A percentile compares a stretch with the other conserved stretches of the same genome.
Conservation (phyloP, 345 rosid species). For the Laguncularia racemosa region DNA sequence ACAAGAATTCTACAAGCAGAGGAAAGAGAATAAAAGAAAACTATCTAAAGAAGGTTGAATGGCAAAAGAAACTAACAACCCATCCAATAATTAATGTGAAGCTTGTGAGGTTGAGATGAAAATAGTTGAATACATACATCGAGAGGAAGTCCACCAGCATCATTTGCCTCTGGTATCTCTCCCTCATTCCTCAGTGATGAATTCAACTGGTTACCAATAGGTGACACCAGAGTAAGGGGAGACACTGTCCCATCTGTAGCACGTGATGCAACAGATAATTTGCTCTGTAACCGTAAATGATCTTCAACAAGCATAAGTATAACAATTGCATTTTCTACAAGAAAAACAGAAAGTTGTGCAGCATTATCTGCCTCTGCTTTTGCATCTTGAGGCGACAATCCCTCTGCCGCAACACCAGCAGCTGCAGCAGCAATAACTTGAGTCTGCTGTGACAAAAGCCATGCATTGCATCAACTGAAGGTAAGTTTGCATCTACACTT, state of each 20-base stretch:
- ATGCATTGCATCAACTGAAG: not conserved
- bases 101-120: constrained; percentile 11
- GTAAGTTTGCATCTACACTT: not conserved
- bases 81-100: too few relatives aligned
- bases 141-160: constrained; percentile 66
- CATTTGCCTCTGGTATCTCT: constrained; percentile 52
- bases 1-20: not conserved
- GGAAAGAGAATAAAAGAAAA: too few relatives aligned
- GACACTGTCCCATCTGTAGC: constrained; percentile 54
- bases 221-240: constrained; percentile 65
- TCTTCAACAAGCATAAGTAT: constrained; percentile 99
- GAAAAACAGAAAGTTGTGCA: constrained; percentile 96
- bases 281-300: constrained; percentile 95
- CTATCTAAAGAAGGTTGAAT: too few relatives aligned
- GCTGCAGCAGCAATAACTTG: constrained; percentile 99
- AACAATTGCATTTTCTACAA: constrained; percentile 99
- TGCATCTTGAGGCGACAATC: constrained; percentile 79
- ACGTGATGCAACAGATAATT: constrained; percentile 51
- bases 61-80: too few relatives aligned
- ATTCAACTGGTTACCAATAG: constrained; percentile 41
- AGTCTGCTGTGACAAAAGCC: constrained; percentile 55
- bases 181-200: constrained; percentile 28
- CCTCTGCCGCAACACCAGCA: constrained; percentile 99
- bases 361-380: constrained; percentile 89
- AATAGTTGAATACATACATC: constrained; percentile 58